phyloP scores from a whole-genome alignment of 2,329 filamentous ascomycete species.

The Tothia fuscella region DNA sequence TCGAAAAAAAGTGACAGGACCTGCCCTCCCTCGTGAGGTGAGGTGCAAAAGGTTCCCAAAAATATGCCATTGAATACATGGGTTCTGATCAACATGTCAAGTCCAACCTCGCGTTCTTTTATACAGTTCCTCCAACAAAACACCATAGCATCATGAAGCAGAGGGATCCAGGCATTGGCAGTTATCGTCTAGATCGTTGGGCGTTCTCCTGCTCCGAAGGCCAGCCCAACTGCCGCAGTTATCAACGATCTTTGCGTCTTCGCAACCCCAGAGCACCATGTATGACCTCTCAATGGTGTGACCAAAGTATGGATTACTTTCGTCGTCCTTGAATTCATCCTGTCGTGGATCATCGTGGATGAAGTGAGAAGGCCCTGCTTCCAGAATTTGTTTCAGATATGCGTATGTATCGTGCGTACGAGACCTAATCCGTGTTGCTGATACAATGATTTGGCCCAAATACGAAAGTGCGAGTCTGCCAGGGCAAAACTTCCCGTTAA shows the following conservation, averaged over 20 bases:
- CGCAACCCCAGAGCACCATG: slow-evolving; percentile 2
- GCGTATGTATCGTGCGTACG: slow-evolving; percentile 24
- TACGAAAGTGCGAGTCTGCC: slow-evolving; percentile 29
- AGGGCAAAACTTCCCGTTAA: slow-evolving; percentile 17
- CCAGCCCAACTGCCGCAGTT: slow-evolving; percentile 2
- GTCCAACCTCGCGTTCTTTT: too few relatives aligned
- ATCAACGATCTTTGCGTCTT: slow-evolving; percentile 1
- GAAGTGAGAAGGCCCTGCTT: slow-evolving; percentile 1
- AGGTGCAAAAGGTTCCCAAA: too few relatives aligned
- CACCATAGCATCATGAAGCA: too few relatives aligned
- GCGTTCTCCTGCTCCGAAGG: not conserved
- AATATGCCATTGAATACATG: too few relatives aligned
- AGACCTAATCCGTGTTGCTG: slow-evolving; percentile 30
- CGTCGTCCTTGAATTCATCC: slow-evolving; percentile 3
- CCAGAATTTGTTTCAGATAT: slow-evolving; percentile 6
- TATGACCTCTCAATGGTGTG: slow-evolving; percentile 5
- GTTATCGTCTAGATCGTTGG: not conserved
- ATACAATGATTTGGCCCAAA: slow-evolving; percentile 37
- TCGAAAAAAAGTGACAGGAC: too few relatives aligned
- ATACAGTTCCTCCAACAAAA: too few relatives aligned
- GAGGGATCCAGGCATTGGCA: slow-evolving; percentile 7
- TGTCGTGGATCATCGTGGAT: slow-evolving; percentile 7
- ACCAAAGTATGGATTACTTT: slow-evolving; percentile 7
- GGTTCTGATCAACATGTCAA: too few relatives aligned
- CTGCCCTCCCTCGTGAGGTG: too few relatives aligned